These are phyloP conservation scores for Amanita phalloides DNA, from an alignment of 768 basidiomycete species.

Conservation along the genomic window DNA sequence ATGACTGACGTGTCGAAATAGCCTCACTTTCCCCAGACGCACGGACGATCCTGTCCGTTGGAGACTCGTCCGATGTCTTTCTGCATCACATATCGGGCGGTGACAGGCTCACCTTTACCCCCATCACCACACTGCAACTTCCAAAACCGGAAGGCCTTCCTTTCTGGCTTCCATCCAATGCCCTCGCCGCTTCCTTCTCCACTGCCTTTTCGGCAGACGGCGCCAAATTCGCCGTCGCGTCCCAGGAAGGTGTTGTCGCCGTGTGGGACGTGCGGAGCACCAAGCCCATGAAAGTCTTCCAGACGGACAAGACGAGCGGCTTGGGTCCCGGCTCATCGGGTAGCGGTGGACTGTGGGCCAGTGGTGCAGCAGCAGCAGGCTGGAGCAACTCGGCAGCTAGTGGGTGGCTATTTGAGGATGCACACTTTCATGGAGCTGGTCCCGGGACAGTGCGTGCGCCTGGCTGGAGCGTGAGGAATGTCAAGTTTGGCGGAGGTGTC, in stretches of 20 bases:
- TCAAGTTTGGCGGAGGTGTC: constrained; percentile 70
- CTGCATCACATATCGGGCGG: constrained; percentile 71
- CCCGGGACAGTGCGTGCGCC: constrained; percentile 44
- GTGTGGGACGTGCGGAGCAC: constrained; percentile 78
- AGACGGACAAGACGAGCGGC: constrained; percentile 36
- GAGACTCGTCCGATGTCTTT: constrained; percentile 81
- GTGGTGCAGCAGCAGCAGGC: constrained; percentile 23
- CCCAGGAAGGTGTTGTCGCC: constrained; percentile 70
- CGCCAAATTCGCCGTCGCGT: constrained; percentile 72
- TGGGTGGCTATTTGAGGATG: constrained; percentile 35
- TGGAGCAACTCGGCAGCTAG: constrained; percentile 19
- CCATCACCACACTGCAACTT: constrained; percentile 58
- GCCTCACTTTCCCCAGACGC: constrained; percentile 89
- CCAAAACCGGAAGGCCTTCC: constrained; percentile 40
- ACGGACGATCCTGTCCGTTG: constrained; percentile 77
- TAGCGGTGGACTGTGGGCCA: constrained; percentile 14
- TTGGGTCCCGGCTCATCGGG: not conserved
- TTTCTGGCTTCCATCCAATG: constrained; percentile 25
- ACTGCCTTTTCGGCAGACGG: constrained; percentile 72
- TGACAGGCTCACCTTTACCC: constrained; percentile 45
- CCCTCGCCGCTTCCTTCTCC: constrained; percentile 63
- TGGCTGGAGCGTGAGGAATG: constrained; percentile 76
- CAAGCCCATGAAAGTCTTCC: constrained; percentile 57
- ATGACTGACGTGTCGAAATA: constrained; percentile 15
- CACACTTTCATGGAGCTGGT: constrained; percentile 56